Evolutionary conservation across 768 basidiomycete genomes (phyloP).

Genomic region (Dioszegia crocea): DNA sequence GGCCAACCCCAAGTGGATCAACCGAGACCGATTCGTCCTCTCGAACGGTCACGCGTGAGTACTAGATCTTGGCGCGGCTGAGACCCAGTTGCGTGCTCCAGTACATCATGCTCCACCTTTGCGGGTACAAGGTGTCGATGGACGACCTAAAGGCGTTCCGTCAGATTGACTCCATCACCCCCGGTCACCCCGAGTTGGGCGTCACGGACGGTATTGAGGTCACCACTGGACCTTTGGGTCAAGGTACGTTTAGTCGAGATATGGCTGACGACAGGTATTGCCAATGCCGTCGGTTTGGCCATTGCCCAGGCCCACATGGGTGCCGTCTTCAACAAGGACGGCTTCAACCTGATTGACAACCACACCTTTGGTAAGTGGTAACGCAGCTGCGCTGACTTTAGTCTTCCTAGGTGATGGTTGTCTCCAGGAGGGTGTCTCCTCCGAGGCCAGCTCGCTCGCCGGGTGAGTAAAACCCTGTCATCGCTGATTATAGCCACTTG

Average conservation of each 20-base stretch:
- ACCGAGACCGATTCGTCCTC: conserved; percentile 93
- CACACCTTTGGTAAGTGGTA: conserved; percentile 72
- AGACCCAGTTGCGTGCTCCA: conserved; percentile 76
- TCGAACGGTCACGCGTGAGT: conserved; percentile 77
- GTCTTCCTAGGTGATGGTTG: conserved; percentile 93
- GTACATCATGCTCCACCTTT: conserved; percentile 83
- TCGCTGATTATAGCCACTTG: conserved; percentile 57
- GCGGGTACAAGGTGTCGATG: conserved; percentile 85
- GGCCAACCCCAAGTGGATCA: conserved; percentile 85
- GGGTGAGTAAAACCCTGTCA: conserved; percentile 55
- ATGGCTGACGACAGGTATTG: conserved; percentile 58
- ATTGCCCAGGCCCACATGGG: conserved; percentile 87
- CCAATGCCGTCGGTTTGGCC: conserved; percentile 87
- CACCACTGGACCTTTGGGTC: conserved; percentile 92
- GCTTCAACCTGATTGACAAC: conserved; percentile 71
- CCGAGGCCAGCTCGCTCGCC: conserved; percentile 84
- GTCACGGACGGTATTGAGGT: conserved; percentile 70
- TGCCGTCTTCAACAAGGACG: conserved; percentile 83
- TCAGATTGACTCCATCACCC: conserved; percentile 81
- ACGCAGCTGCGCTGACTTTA: conserved; percentile 50
- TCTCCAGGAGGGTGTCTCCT: conserved; percentile 93
- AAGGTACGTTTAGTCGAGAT: conserved; percentile 49
- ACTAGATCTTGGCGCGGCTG: neutral
- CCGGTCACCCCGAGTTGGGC: conserved; percentile 81
- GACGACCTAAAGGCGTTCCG: conserved; percentile 92